Percentiles rank a stretch among this genome's conserved stretches.
Conservation (phyloP, 2,329 filamentous ascomycete species). For the Colletotrichum coccodes region DNA sequence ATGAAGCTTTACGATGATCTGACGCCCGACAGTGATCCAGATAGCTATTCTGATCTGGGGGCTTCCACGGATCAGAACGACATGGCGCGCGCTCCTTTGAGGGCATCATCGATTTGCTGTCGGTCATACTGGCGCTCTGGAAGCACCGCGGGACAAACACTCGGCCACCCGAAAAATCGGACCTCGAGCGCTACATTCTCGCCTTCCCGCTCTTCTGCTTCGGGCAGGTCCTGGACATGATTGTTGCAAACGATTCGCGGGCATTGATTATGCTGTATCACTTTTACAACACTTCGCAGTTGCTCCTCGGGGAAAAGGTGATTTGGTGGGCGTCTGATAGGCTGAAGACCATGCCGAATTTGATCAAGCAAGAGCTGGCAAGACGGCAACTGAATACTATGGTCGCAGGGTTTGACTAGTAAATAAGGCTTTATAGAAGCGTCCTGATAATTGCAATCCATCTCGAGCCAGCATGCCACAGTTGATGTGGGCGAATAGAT, state of each 20-base stretch:
- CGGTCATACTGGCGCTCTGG: constrained; percentile 33
- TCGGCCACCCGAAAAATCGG: not conserved
- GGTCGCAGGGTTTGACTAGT: not conserved
- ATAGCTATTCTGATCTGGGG: not conserved
- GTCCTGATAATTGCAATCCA: not conserved
- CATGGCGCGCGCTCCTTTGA: constrained; percentile 35
- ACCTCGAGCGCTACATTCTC: constrained; percentile 40
- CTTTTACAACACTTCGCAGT: constrained; percentile 37
- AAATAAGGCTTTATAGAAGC: not conserved
- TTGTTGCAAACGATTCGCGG: constrained; percentile 37
- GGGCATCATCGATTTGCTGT: constrained; percentile 32
- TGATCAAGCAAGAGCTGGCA: not conserved
- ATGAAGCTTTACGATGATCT: constrained; percentile 38
- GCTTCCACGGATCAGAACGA: not conserved
- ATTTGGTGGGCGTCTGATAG: constrained; percentile 41
- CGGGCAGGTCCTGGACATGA: constrained; percentile 37
- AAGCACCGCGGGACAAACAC: not conserved
- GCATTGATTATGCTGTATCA: constrained; percentile 40
- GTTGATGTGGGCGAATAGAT: not conserved
- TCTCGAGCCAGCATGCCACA: not conserved
- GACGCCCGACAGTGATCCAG: not conserved
- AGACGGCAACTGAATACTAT: not conserved
- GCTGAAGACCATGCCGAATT: constrained; percentile 34
- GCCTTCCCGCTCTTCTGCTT: constrained; percentile 42
- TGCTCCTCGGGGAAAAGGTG: constrained; percentile 31